Base-by-base conservation (phyloP, 2,329 filamentous ascomycete genomes). In the Aspergillus calidoustus region DNA sequence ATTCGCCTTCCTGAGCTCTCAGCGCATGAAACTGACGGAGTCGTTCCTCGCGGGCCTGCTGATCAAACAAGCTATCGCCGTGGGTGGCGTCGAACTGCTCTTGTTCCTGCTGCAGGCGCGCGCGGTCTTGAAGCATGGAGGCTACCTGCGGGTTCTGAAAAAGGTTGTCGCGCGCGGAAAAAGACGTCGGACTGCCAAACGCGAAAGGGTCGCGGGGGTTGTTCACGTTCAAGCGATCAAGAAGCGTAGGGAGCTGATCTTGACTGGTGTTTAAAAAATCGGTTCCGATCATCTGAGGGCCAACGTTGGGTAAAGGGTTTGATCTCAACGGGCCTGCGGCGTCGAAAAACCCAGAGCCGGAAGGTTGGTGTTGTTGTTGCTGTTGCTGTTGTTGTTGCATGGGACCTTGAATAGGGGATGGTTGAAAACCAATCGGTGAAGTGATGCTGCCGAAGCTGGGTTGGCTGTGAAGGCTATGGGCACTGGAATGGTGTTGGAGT, bases 391-490 rank as follows among this genome's bases (percentile, higher is more conserved):
- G 85, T 25, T 84, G 81, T 60, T 86, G 85, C 54, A 88, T 83
- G 15, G 85, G 83, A 2, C 84, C 86, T 78, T 73, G 86, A 72
- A 81, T 87, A 61, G 82, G 83, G 64, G 87, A 83, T 57, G 85
- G 83, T 68, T 89, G 86, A 71, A 87, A 89, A 11, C 87, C 88
- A 61, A 90, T 87, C 2, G 93, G 93, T n/a, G 93, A 96, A 3
- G 92, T 89, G 67, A 99, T 96, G 78, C 91, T 97, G 19, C 94
- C 92, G 74, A 95, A 97, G 79, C 94, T 98, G 23, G 94, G 94
- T 77, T 99, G 95, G 74, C 93, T 97, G 73, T 99, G 95, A 62
- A 99, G 84, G 73, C 94, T 98, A 69, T 98, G 94, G 8, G 92
- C 92, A 73, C 94, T 98, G 1, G 92, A 93, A 73, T 98, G 93